Conservation (phyloP, 192 early-diverging fungal species). For the Gamsiella multidivaricata region DNA sequence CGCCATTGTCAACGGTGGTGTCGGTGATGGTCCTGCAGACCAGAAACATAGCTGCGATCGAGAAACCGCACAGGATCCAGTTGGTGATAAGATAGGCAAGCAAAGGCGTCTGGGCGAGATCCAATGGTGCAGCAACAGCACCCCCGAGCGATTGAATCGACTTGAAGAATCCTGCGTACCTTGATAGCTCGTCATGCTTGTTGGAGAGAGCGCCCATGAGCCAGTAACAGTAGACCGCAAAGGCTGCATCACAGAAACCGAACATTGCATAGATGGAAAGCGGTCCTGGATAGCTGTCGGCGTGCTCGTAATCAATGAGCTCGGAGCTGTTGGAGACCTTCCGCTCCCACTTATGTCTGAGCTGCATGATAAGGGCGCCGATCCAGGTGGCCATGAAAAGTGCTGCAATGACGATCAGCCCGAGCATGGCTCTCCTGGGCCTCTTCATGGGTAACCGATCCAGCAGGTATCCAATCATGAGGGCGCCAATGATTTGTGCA, state of each 20-base stretch:
- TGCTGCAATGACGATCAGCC: conserved; percentile 59
- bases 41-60: conserved; percentile 51
- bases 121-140: conserved; percentile 77
- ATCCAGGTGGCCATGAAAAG: conserved; percentile 72
- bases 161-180: conserved; percentile 90
- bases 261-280: conserved; percentile 46
- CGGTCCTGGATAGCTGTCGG: conserved; percentile 23
- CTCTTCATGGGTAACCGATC: conserved; percentile 68
- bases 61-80: conserved; percentile 52
- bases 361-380: conserved; percentile 67
- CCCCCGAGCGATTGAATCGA: conserved; percentile 83
- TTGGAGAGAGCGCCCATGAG: conserved; percentile 89
- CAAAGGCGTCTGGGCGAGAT: conserved; percentile 56
- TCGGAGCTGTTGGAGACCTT: background rate
- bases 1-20: conserved; percentile 23
- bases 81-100: conserved; percentile 45
- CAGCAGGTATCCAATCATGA: conserved; percentile 69
- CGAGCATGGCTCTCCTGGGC: conserved; percentile 71
- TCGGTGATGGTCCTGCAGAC: conserved; percentile 49
- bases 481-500: conserved; percentile 79
- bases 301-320: conserved; percentile 44
- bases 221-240: conserved; percentile 77
- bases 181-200: conserved; percentile 76
- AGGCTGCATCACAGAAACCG: conserved; percentile 52
- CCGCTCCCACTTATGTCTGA: conserved; percentile 58